Conservation (phyloP, 2,329 filamentous ascomycete species). For the Arachnomyces sp. region DNA sequence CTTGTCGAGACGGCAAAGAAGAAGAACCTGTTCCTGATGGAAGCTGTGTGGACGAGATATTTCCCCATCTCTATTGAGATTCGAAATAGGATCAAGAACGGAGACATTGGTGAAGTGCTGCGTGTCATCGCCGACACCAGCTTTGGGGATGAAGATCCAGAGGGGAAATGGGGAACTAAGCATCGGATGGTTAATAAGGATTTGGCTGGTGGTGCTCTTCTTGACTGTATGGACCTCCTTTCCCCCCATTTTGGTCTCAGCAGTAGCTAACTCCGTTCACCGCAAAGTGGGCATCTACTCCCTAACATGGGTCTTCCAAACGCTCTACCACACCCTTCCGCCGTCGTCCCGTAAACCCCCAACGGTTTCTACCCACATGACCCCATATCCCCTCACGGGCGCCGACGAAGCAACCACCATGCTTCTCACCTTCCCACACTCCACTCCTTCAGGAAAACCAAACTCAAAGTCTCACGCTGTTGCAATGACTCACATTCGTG, state of each 20-base stretch:
- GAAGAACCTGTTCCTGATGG: conserved; percentile 73
- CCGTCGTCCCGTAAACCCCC: conserved; percentile 58
- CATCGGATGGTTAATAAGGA: conserved; percentile 78
- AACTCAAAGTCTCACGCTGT: conserved; percentile 59
- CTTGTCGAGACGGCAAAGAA: conserved; percentile 63
- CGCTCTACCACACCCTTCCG: conserved; percentile 72
- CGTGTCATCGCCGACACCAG: conserved; percentile 55
- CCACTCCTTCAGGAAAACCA: conserved; percentile 34
- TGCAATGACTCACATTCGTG: conserved; percentile 58
- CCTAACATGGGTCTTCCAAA: conserved; percentile 85
- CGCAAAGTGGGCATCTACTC: conserved; percentile 68
- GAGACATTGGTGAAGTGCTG: conserved; percentile 52
- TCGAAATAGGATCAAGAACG: conserved; percentile 46
- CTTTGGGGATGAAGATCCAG: conserved; percentile 50
- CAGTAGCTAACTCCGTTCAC: no score
- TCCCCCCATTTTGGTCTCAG: neutral
- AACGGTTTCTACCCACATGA: conserved; percentile 57
- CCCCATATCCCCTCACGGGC: conserved; percentile 64
- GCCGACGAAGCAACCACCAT: conserved; percentile 73
- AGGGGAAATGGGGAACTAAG: conserved; percentile 52
- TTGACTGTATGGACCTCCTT: conserved; percentile 52
- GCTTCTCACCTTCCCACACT: conserved; percentile 64
- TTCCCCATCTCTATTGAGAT: conserved; percentile 77
- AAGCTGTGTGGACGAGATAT: conserved; percentile 84
- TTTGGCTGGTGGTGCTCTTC: conserved; percentile 71